Percentiles rank a stretch among this genome's conserved stretches.
Conservation (phyloP, 2,329 filamentous ascomycete species). For the Coniochaeta sp. region DNA sequence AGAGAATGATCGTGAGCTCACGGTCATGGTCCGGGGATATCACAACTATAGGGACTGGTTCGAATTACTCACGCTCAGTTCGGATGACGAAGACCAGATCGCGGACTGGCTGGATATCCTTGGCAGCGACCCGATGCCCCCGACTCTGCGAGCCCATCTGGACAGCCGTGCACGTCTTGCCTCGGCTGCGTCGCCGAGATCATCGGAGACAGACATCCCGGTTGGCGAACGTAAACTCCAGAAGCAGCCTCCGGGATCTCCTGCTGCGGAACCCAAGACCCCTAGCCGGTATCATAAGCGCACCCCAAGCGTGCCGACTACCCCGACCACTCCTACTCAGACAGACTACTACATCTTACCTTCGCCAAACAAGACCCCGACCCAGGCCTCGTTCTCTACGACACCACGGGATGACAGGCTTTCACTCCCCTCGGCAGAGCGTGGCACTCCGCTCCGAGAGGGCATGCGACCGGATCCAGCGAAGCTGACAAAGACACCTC, state of each 20-base stretch:
- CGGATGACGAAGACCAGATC: constrained; percentile 69
- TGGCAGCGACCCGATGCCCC: constrained; percentile 41
- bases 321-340: constrained; percentile 15
- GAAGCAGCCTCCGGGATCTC: constrained; percentile 10
- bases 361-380: constrained; percentile 30
- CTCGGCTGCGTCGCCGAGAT: constrained; percentile 8
- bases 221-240: constrained; percentile 27
- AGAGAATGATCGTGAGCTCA: constrained; percentile 60
- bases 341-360: constrained; percentile 9
- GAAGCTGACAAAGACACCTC: constrained; percentile 22
- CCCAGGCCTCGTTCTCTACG: constrained; percentile 21
- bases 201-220: constrained; percentile 22
- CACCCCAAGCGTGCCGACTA: constrained; percentile 19
- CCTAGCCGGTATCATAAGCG: constrained; percentile 26
- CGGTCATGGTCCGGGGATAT: constrained; percentile 78
- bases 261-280: constrained; percentile 19
- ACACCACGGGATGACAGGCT: constrained; percentile 6
- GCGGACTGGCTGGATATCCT: constrained; percentile 85
- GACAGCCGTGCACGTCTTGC: constrained; percentile 8
- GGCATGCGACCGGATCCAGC: constrained; percentile 22
- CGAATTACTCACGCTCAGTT: constrained; percentile 71
- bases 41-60: constrained; percentile 65
- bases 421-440: constrained; percentile 11
- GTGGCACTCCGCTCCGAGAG: constrained; percentile 25
- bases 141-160: constrained; percentile 19